Evolutionary conservation across 179 eudicot species (phyloP), one percentile per base, ranked within the genome.

Genomic region (Sideroxylon spinosum): DNA sequence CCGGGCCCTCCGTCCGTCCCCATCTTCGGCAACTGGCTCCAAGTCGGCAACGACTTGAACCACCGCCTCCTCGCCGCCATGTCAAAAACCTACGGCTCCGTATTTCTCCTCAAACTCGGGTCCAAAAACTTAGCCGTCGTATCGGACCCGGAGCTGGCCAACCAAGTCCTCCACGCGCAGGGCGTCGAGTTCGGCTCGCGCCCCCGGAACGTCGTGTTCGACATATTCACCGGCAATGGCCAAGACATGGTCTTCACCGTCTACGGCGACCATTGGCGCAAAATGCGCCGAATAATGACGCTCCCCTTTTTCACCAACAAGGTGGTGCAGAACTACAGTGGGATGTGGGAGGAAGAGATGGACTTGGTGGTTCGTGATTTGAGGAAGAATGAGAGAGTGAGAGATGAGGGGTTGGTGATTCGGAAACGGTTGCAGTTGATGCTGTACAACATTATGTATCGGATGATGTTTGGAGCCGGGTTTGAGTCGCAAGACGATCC

Each of bases 241-340:
- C 90, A 90, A 55, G 97, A 91, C 78, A 90, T 91, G 92, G 93
- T 88, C 17, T 91, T 87, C 76, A 90, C 97, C 13, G 66, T 82
- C 12, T 91, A 91, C 71, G 93, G 93, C 8, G 89, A 88, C 0
- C 93, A 91, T 65, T 91, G 96, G 95, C 75, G 96, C 48, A 90
- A 88, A 71, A 90, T 88, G 96, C 71, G 92, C 0, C 76, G 92
- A 9, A 91, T 91, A 61, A 90, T 90, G 93, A 91, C 96, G 6
- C 61, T 91, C 12, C 95, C 95, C 0, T 91, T 91, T 67, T 91
- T 91, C 80, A 91, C 95, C 22, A 91, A 89, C 86, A 91, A 91
- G 71, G 95, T 91, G 16, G 95, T 91, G 56, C 87, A 88, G 22
- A 87, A 80, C 55, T 89, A 88, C 70, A 83, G 91, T 61, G 50